These are phyloP conservation scores for Maudiozyma serrabonitensis DNA, from an alignment of 805 yeast genomes.

Conservation along the genomic window DNA sequence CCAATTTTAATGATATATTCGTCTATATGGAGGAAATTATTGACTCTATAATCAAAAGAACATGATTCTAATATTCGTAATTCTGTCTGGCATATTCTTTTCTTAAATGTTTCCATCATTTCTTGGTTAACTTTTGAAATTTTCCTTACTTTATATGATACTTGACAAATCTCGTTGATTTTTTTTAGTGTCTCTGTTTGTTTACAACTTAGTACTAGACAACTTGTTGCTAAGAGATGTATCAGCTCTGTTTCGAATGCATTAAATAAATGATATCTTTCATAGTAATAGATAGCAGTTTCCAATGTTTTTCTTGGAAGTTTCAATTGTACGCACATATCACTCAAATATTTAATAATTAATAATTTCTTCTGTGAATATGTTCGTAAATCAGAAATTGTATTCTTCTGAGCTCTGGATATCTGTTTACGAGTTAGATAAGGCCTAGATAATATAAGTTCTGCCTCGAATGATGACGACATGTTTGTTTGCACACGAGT, in stretches of 20 bases:
- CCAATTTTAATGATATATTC: constrained; percentile 53
- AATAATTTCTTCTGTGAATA: constrained; percentile 45
- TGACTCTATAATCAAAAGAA: constrained; percentile 69
- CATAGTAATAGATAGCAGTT: constrained; percentile 63
- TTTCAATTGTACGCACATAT: constrained; percentile 43
- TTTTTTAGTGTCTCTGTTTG: constrained; percentile 80
- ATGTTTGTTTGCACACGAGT: constrained; percentile 2
- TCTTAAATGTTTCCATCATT: constrained; percentile 44
- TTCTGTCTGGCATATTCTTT: constrained; percentile 50
- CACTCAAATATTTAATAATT: constrained; percentile 45
- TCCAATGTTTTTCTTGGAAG: constrained; percentile 65
- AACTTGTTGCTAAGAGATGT: constrained; percentile 56
- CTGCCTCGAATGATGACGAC: constrained; percentile 17
- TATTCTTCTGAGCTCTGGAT: constrained; percentile 38
- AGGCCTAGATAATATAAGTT: constrained; percentile 43
- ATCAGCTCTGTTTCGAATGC: constrained; percentile 45
- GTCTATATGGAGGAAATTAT: constrained; percentile 43
- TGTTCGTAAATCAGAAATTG: constrained; percentile 42
- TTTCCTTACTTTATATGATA: constrained; percentile 30
- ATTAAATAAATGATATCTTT: constrained; percentile 59
- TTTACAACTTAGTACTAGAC: constrained; percentile 63
- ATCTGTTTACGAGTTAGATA: constrained; percentile 48
- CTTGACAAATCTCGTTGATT: constrained; percentile 45
- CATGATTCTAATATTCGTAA: constrained; percentile 65
- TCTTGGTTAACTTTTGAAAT: constrained; percentile 22